phyloP scores from a whole-genome alignment of 768 basidiomycete species.

The Rhodocollybia butyracea region DNA sequence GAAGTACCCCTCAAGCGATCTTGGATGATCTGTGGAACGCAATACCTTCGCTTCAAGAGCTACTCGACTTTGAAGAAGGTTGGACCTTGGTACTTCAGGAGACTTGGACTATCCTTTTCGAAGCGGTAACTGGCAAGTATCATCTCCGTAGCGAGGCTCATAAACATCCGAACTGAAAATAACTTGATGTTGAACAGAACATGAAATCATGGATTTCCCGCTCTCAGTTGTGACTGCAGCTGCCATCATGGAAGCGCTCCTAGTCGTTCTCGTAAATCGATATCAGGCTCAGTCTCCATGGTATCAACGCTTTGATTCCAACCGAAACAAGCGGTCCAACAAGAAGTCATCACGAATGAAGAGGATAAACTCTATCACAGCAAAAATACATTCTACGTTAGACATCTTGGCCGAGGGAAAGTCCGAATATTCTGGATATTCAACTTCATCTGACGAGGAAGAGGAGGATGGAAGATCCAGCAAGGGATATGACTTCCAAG shows the following conservation, averaged over 20 bases:
- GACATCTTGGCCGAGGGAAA: neutral
- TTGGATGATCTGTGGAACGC: constrained; percentile 59
- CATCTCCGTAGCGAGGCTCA: neutral
- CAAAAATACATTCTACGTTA: too few species aligned
- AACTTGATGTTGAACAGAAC: constrained; percentile 33
- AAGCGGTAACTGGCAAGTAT: constrained; percentile 37
- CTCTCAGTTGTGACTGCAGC: constrained; percentile 52
- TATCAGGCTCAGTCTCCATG: constrained; percentile 31
- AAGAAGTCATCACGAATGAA: neutral
- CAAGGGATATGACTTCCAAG: neutral
- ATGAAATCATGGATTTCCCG: constrained; percentile 50
- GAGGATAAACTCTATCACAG: too few species aligned
- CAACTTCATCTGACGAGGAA: neutral
- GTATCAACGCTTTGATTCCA: constrained; percentile 11
- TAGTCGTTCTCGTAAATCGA: constrained; percentile 32
- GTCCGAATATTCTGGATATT: neutral
- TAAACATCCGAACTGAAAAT: neutral
- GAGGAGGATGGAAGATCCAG: neutral
- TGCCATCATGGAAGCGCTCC: constrained; percentile 45
- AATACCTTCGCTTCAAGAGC: constrained; percentile 45
- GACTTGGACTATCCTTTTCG: constrained; percentile 50
- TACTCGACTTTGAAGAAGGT: constrained; percentile 30
- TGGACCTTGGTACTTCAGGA: constrained; percentile 45
- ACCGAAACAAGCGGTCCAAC: too few species aligned
- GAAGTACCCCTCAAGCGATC: constrained; percentile 51